Evolutionary conservation across 768 basidiomycete species (phyloP).

Genomic region (Podaxis sp.): DNA sequence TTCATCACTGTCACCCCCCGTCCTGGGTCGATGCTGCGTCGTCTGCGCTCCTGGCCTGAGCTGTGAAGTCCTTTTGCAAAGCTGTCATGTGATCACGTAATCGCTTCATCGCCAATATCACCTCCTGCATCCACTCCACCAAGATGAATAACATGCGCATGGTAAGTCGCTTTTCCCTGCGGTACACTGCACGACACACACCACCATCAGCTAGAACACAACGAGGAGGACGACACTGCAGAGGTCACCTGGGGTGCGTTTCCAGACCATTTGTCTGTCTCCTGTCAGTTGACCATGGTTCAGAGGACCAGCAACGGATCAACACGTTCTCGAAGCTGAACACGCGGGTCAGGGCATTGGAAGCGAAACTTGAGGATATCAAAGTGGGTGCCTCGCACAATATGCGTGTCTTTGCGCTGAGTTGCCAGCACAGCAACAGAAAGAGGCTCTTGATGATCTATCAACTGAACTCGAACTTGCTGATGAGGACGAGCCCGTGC

Average conservation of each 20-base stretch:
- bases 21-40: neutral
- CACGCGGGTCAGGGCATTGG: conserved; percentile 64
- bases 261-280: conserved; percentile 1
- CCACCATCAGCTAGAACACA: conserved; percentile 54
- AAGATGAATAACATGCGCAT: conserved; percentile 13
- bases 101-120: neutral
- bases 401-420: neutral
- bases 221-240: conserved; percentile 72
- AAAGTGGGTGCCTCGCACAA: conserved; percentile 46
- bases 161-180: neutral
- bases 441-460: conserved; percentile 90
- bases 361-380: conserved; percentile 66
- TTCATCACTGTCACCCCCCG: neutral
- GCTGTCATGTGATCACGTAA: conserved; percentile 2
- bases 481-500: conserved; percentile 75
- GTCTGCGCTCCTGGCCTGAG: neutral
- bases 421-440: conserved; percentile 66
- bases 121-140: neutral
- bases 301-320: conserved; percentile 87
- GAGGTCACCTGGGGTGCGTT: conserved; percentile 83
- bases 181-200: neutral
- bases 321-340: conserved; percentile 91
- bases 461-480: conserved; percentile 83
- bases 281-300: conserved; percentile 6
- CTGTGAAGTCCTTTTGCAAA: too few species aligned